Evolutionary conservation across 208 protist species (phyloP).

Genomic region (Acanthamoeba lenticulata): DNA sequence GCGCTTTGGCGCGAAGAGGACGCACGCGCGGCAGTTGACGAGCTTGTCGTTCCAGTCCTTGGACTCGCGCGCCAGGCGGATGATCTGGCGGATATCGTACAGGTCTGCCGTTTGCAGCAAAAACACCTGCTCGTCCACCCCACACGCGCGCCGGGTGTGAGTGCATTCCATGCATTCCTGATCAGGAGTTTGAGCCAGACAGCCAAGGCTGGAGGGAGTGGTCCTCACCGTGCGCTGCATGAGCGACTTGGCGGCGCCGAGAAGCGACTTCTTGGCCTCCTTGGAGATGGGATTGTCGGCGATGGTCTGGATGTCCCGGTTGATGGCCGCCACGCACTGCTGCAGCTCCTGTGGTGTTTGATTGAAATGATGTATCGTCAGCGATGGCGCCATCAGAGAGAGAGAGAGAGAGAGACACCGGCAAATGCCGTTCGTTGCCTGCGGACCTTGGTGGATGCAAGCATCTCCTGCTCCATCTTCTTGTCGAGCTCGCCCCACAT

Average conservation of each 20-base stretch:
- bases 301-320: constrained; percentile 24
- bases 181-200: no score
- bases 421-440: no score
- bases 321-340: neutral
- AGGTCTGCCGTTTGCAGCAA: constrained; percentile 15
- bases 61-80: neutral
- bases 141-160: neutral
- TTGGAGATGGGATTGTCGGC: constrained; percentile 49
- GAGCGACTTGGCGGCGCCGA: constrained; percentile 3
- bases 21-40: neutral
- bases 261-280: constrained; percentile 26
- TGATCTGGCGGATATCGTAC: constrained; percentile 33
- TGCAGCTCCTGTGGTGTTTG: no score
- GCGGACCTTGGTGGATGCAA: neutral
- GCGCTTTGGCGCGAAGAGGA: no score
- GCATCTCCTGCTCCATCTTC: neutral
- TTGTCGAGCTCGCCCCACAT: constrained; percentile 17
- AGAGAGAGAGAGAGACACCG: no score
- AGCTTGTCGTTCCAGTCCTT: constrained; percentile 31
- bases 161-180: no score
- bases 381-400: no score
- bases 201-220: no score
- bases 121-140: neutral
- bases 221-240: constrained; percentile 44
- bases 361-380: no score